Base-by-base conservation (phyloP, 2,329 filamentous ascomycete genomes). In the Fusarium ramigenum region DNA sequence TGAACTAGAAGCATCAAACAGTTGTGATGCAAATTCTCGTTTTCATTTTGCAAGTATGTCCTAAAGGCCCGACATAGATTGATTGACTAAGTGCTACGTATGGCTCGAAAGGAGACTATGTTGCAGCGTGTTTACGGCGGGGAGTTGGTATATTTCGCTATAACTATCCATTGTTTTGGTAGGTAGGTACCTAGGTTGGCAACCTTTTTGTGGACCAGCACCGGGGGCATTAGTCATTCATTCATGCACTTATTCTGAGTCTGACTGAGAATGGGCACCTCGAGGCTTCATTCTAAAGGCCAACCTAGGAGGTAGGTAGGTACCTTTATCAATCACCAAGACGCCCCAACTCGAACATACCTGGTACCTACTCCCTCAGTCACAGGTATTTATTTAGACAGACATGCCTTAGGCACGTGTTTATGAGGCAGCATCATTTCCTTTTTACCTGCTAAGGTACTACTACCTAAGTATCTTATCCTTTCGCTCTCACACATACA, bases 271-370 rank as follows among this genome's bases (percentile, higher is more conserved):
- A 47, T 59, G 52, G 66, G 42, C 28, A 50, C 47, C 25, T 32
- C n/a, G n/a, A 18, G 43, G n/a, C 34, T 32, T 19, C 52, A 39
- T 14, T 39, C 25, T 23, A 70, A 59, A 46, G 43, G 19, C 19
- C 25, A 21, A 15, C 19, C 44, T 28, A 28, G 28, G 28, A 18
- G 4, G 8, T 37, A 37, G 36, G 36, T 37, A 47, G 36, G 18
- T 37, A 30, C 25, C 14, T 47, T 16, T 59, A 65, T 56, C 7
- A 68, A 65, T 56, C 71, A 74, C 67, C 59, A 69, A 61, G 54
- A 59, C 19, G 54, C 28, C 37, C 16, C 30, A 32, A 47, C 30
- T 39, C 19, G 30, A 44, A 19, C 28, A 49, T 39, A 36, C 34
- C 34, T 36, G 34, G 15, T 18, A 37, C 16, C 9, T 37, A 37